Evolutionary conservation across 441 rosid genomes (phyloP), one percentile per base, ranked within the genome.

Genomic region (Flueggea neowawraea): DNA sequence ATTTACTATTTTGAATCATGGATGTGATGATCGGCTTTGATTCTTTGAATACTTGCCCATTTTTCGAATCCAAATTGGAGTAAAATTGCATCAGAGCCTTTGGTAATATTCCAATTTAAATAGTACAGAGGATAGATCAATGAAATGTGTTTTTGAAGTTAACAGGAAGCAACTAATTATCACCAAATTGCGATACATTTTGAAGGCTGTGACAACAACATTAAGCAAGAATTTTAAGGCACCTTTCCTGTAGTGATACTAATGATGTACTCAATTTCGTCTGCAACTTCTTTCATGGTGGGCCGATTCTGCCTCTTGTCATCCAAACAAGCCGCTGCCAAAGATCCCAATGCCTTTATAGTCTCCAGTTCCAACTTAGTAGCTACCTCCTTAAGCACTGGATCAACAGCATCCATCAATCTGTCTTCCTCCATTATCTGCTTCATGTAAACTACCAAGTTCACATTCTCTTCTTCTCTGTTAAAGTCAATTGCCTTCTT

Each of bases 221-320:
- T 11, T 43, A 6, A 11, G 45, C 10, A 43, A 6, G 14, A 53
- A 44, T 47, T 69, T 22, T 22, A 57, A 49, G 73, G 71, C 62
- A 49, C 48, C 57, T 67, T 66, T 32, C 67, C 63, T 12, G 55
- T 59, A 0, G 63, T 72, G 45, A 74, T 70, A 32, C 75, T 67
- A 44, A 78, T 69, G 9, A 78, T 76, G 57, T 74, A 76, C 58
- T 80, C 80, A 5, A 82, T 81, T 61, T 83, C 88, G 55, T 70
- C 78, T 0, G 83, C 73, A 6, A 77, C 83, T 68, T 81, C 80
- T 70, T 81, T 80, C 87, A 82, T 84, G 0, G 84, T 66, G 10
- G 87, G 87, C 49, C 87, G 67, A 50, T 78, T 82, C 70, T 84
- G 87, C 61, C 84, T 69, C 11, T 69, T 72, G 17, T 77, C 88